Percentiles rank a stretch among this genome's conserved stretches.
These are phyloP conservation scores for Prinsepia uniflora DNA, from an alignment of 306 rosid species.

Conservation along the genomic window DNA sequence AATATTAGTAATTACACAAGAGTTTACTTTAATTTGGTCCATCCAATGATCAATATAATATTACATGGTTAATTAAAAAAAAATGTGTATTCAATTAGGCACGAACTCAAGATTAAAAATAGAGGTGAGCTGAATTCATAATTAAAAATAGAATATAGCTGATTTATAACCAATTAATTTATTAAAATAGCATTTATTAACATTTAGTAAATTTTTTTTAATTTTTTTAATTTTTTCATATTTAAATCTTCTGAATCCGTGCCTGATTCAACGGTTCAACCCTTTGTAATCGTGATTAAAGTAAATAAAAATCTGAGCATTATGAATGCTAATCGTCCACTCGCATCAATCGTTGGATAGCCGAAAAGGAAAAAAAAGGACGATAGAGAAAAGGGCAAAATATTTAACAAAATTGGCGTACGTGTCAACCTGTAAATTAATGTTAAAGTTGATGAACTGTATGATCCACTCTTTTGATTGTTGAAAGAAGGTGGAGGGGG, in stretches of 20 bases:
- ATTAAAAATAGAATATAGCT: too few species aligned
- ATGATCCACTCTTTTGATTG: not conserved
- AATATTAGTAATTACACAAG: not conserved
- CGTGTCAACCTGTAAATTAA: slow-evolving; percentile 5
- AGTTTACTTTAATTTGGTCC: not conserved
- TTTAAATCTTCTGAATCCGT: too few species aligned
- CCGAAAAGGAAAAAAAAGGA: not conserved
- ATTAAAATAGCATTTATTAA: too few species aligned
- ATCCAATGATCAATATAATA: not conserved
- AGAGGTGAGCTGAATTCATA: too few species aligned
- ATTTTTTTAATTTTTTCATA: too few species aligned
- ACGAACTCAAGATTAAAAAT: too few species aligned
- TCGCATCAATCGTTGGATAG: not conserved
- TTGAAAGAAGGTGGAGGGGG: not conserved
- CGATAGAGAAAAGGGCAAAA: not conserved
- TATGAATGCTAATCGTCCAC: not conserved
- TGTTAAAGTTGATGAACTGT: not conserved
- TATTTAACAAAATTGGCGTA: not conserved
- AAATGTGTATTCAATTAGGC: not conserved
- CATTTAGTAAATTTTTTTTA: too few species aligned
- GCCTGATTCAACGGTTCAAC: too few species aligned
- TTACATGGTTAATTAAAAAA: too few species aligned
- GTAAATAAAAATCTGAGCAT: not conserved
- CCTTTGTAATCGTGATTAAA: not conserved
- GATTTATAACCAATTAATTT: too few species aligned